Evolutionary conservation across 768 basidiomycete species (phyloP).

Genomic region (Mycena amicta): DNA sequence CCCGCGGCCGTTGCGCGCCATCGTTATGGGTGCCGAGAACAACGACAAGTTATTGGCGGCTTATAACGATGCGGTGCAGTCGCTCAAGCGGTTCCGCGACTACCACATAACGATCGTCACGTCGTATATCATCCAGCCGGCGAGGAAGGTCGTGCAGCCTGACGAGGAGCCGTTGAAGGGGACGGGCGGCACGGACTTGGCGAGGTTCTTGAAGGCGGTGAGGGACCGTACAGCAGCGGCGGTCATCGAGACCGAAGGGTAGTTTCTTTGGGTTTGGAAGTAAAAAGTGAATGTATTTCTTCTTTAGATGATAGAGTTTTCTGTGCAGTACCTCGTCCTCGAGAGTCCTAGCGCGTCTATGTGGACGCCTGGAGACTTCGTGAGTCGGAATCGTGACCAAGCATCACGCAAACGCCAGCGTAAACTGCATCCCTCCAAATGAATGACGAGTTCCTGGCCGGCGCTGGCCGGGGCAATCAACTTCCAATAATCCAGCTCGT

Average conservation of each 20-base stretch:
- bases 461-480: neutral
- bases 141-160: constrained; percentile 38
- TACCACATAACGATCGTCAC: constrained; percentile 77
- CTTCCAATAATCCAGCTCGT: neutral
- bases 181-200: constrained; percentile 79
- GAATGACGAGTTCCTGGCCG: too few species aligned
- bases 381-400: too few species aligned
- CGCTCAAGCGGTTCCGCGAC: constrained; percentile 75
- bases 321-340: too few species aligned
- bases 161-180: constrained; percentile 53
- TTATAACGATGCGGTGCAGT: constrained; percentile 65
- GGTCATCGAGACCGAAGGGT: too few species aligned
- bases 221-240: constrained; percentile 66
- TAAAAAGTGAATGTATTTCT: too few species aligned
- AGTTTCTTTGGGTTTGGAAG: too few species aligned
- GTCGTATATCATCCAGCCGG: constrained; percentile 76
- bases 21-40: constrained; percentile 42
- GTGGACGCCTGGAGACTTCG: too few species aligned
- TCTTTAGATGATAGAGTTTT: too few species aligned
- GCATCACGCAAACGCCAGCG: too few species aligned
- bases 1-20: constrained; percentile 60
- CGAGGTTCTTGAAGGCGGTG: constrained; percentile 74
- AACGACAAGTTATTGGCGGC: constrained; percentile 45
- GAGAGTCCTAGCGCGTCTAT: too few species aligned
- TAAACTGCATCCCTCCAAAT: too few species aligned